These are phyloP conservation scores for Nitzschia sp. DNA, from an alignment of 108 stramenopile genomes.

Conservation along the genomic window DNA sequence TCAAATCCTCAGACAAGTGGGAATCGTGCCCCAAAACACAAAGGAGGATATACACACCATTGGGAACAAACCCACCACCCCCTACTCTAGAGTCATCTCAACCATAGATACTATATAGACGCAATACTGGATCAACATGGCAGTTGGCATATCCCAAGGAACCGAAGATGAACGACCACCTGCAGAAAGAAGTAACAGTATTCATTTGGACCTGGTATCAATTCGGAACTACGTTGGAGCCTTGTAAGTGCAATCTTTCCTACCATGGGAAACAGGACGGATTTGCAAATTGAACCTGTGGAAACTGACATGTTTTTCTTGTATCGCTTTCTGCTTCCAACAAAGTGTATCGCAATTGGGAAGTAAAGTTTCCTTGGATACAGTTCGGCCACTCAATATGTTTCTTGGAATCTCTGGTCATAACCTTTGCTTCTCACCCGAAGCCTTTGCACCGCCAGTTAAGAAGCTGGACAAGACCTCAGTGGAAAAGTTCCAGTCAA, in stretches of 20 bases:
- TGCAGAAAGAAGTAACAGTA: constrained; percentile 5
- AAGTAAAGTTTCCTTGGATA: constrained; percentile 61
- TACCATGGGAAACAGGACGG: background rate
- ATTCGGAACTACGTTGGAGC: constrained; percentile 28
- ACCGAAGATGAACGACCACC: constrained; percentile 6
- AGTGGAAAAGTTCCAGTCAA: constrained; percentile 61
- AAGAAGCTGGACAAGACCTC: constrained; percentile 58
- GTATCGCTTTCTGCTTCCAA: background rate
- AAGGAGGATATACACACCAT: no score
- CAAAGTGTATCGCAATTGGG: constrained; percentile 21
- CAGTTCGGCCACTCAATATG: constrained; percentile 66
- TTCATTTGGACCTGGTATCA: constrained; percentile 28
- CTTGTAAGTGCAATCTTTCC: constrained; percentile 21
- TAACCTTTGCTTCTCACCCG: constrained; percentile 71
- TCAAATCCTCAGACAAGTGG: no score
- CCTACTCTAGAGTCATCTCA: no score
- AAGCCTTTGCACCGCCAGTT: constrained; percentile 72
- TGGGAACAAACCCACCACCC: no score
- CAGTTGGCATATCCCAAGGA: constrained; percentile 26
- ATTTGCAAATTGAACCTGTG: no score
- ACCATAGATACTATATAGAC: no score
- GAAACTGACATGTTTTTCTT: background rate
- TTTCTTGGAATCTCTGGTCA: constrained; percentile 71
- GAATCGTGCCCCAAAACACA: no score
- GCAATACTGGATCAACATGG: constrained; percentile 7